These are phyloP conservation scores for Arthrobotrys sphaeroides DNA, from an alignment of 2,329 filamentous ascomycete species.

Conservation along the genomic window DNA sequence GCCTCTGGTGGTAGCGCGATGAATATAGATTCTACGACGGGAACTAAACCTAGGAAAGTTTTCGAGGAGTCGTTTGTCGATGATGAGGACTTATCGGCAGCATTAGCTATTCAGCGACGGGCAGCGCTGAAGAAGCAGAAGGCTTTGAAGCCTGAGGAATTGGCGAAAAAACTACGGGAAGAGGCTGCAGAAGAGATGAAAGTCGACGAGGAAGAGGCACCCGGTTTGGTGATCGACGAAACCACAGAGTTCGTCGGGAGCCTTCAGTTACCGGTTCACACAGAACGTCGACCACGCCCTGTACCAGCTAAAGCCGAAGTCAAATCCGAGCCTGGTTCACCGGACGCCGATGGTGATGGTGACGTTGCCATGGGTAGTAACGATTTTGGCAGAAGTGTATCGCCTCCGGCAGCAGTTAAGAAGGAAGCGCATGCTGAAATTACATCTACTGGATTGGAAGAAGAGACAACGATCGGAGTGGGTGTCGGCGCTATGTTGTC, in stretches of 20 bases:
- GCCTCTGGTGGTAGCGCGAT: constrained; percentile 66
- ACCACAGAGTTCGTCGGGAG: constrained; percentile 94
- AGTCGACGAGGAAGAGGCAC: constrained; percentile 65
- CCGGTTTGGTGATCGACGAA: constrained; percentile 90
- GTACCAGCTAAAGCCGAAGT: constrained; percentile 35
- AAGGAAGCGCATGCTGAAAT: constrained; percentile 65
- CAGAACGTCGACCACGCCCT: constrained; percentile 65
- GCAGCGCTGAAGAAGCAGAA: constrained; percentile 91
- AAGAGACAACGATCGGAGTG: constrained; percentile 80
- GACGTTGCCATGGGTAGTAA: constrained; percentile 67
- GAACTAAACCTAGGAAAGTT: constrained; percentile 68
- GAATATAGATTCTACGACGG: constrained; percentile 75
- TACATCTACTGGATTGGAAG: constrained; percentile 78
- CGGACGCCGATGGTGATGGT: constrained; percentile 63
- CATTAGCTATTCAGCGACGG: constrained; percentile 81
- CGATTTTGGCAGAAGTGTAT: constrained; percentile 65
- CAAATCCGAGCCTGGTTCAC: constrained; percentile 60
- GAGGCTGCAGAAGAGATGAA: constrained; percentile 71
- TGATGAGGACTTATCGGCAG: constrained; percentile 90
- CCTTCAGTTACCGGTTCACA: constrained; percentile 73
- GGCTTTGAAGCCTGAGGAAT: constrained; percentile 82
- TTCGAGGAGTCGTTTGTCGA: constrained; percentile 79
- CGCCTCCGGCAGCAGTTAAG: constrained; percentile 61
- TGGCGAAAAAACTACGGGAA: constrained; percentile 80
- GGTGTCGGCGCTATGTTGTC: constrained; percentile 84